Evolutionary conservation across 805 yeast genomes (phyloP).

Genomic region (Suhomyces kilbournensis): DNA sequence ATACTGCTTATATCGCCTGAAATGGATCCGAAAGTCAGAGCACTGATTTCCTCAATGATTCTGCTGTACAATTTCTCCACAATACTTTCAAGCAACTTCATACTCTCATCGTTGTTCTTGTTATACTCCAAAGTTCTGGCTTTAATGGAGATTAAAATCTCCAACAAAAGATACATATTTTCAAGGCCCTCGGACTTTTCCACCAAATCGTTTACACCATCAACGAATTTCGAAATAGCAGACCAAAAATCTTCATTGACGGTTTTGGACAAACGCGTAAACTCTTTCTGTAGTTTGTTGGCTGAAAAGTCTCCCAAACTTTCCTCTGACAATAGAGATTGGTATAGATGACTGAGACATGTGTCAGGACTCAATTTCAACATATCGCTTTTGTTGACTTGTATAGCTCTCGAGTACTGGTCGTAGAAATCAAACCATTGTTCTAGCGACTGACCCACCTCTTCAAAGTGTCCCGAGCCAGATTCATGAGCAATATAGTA

Average conservation of each 20-base stretch:
- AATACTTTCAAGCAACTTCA: not conserved
- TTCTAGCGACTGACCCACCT: not conserved
- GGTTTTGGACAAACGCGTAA: slow-evolving; percentile 11
- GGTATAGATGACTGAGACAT: slow-evolving; percentile 5
- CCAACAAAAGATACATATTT: slow-evolving; percentile 13
- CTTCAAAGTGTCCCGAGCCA: not conserved
- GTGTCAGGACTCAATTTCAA: slow-evolving; percentile 4
- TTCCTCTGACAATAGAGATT: not conserved
- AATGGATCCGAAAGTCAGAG: not conserved
- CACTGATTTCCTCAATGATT: not conserved
- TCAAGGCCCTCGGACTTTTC: not conserved
- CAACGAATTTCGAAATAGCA: slow-evolving; percentile 1
- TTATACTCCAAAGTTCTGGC: not conserved
- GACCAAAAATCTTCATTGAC: slow-evolving; percentile 9
- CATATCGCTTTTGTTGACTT: not conserved
- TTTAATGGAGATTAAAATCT: slow-evolving; percentile 7
- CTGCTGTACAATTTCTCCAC: not conserved
- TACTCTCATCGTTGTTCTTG: not conserved
- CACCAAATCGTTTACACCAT: not conserved
- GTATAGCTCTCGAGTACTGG: slow-evolving; percentile 1
- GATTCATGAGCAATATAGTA: slow-evolving; percentile 7
- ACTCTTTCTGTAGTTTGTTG: slow-evolving; percentile 10
- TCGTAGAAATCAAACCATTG: slow-evolving; percentile 9
- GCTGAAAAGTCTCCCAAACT: slow-evolving; percentile 18
- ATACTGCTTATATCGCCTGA: not conserved